Evolutionary conservation across 345 rosid genomes (phyloP).

Genomic region (Pelargonium nanum): DNA sequence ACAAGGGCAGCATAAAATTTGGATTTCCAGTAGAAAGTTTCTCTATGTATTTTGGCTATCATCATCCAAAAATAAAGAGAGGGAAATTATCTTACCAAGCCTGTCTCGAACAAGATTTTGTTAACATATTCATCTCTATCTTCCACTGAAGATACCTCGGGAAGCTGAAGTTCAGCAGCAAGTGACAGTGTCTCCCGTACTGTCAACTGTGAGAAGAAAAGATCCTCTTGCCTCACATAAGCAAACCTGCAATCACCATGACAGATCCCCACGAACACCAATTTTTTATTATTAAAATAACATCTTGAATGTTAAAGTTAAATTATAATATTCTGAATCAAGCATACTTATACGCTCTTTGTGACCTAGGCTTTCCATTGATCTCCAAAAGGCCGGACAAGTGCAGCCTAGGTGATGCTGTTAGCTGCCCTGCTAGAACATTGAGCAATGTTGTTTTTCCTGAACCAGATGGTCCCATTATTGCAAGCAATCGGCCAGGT

Average conservation of each 20-base stretch:
- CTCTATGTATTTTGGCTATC: no score
- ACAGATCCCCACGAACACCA: conserved; percentile 7
- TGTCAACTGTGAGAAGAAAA: conserved; percentile 91
- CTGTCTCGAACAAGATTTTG: conserved; percentile 61
- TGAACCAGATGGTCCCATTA: conserved; percentile 99
- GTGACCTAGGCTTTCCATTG: conserved; percentile 63
- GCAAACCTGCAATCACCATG: conserved; percentile 92
- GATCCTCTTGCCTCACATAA: conserved; percentile 88
- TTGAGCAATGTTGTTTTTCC: conserved; percentile 93
- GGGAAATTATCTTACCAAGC: conserved; percentile 49
- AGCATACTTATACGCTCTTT: conserved; percentile 57
- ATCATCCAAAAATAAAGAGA: conserved; percentile 1
- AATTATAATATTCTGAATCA: not conserved
- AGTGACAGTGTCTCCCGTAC: conserved; percentile 88
- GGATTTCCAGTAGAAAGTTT: not conserved
- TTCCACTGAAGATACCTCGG: conserved; percentile 46
- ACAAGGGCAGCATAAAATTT: not conserved
- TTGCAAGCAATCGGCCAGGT: conserved; percentile 86
- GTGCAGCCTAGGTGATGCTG: conserved; percentile 50
- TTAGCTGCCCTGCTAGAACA: conserved; percentile 76
- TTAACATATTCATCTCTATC: conserved; percentile 81
- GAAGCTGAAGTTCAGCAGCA: conserved; percentile 92
- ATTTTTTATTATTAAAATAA: no score
- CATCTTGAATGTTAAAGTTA: not conserved
- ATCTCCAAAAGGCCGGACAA: conserved; percentile 88